Conservation (phyloP, 345 rosid species). For the Trapa bicornis region DNA sequence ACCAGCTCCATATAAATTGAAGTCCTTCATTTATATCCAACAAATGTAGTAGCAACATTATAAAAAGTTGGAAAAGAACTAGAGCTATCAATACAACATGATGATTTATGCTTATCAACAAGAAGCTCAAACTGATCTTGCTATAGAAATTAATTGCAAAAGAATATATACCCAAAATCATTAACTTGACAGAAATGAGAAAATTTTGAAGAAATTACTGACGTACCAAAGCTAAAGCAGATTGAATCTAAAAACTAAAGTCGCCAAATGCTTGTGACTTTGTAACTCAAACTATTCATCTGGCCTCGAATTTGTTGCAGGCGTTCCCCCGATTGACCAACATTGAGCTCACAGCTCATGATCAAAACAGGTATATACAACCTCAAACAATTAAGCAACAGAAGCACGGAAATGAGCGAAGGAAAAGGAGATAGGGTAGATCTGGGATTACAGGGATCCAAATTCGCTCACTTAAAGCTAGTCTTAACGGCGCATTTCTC, state of each 20-base stretch:
- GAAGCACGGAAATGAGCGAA: neutral
- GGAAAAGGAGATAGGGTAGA: neutral
- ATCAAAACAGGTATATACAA: neutral
- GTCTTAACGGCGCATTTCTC: neutral
- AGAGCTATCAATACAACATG: too few species aligned
- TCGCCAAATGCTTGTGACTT: neutral
- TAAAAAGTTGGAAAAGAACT: neutral
- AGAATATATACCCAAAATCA: too few species aligned
- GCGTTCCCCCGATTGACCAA: too few species aligned
- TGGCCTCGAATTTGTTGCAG: neutral
- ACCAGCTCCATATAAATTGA: conserved; percentile 50
- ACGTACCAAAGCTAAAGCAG: too few species aligned
- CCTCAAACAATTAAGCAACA: neutral
- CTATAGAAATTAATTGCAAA: too few species aligned
- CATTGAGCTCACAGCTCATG: too few species aligned
- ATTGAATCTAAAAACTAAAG: too few species aligned
- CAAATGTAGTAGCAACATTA: neutral
- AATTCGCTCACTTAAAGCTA: neutral
- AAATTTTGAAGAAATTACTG: too few species aligned
- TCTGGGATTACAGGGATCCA: neutral
- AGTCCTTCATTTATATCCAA: conserved; percentile 35
- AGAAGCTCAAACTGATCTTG: too few species aligned
- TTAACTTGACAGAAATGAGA: too few species aligned
- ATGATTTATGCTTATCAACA: too few species aligned
- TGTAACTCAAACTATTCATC: neutral